A percentile compares a stretch with the other conserved stretches of the same genome.
These are phyloP conservation scores for Nakaseomyces bracarensis DNA, from an alignment of 1,139 yeast genomes.

Conservation along the genomic window DNA sequence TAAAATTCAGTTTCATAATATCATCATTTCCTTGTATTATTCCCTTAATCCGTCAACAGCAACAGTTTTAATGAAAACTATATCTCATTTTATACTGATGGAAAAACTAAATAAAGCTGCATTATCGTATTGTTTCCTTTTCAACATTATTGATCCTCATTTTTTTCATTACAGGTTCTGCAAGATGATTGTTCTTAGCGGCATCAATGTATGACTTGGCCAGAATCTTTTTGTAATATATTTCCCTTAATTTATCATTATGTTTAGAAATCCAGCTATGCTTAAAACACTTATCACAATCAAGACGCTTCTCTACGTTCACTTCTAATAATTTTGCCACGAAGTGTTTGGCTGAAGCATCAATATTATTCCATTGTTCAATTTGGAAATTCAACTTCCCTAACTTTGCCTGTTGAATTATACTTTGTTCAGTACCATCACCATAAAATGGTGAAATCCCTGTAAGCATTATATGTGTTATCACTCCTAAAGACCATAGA, in stretches of 20 bases:
- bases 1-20: too few species aligned
- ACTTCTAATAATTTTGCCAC: slow-evolving; percentile 37
- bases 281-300: slow-evolving; percentile 33
- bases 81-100: too few species aligned
- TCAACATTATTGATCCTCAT: not conserved
- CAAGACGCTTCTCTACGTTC: slow-evolving; percentile 35
- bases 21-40: too few species aligned
- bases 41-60: too few species aligned
- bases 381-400: slow-evolving; percentile 39
- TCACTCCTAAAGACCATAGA: slow-evolving; percentile 59
- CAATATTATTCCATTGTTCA: slow-evolving; percentile 38
- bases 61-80: too few species aligned
- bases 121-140: not conserved
- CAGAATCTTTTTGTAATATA: slow-evolving; percentile 25
- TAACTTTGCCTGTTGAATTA: slow-evolving; percentile 34
- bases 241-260: slow-evolving; percentile 22
- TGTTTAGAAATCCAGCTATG: slow-evolving; percentile 45
- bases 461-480: slow-evolving; percentile 46
- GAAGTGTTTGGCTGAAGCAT: slow-evolving; percentile 39
- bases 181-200: not conserved
- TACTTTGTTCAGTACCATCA: slow-evolving; percentile 35
- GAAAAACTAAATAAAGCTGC: not conserved
- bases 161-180: not conserved
- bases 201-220: not conserved
- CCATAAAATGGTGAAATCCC: slow-evolving; percentile 59